phyloP scores from a whole-genome alignment of 345 rosid species.

The Ceriops zippeliana region DNA sequence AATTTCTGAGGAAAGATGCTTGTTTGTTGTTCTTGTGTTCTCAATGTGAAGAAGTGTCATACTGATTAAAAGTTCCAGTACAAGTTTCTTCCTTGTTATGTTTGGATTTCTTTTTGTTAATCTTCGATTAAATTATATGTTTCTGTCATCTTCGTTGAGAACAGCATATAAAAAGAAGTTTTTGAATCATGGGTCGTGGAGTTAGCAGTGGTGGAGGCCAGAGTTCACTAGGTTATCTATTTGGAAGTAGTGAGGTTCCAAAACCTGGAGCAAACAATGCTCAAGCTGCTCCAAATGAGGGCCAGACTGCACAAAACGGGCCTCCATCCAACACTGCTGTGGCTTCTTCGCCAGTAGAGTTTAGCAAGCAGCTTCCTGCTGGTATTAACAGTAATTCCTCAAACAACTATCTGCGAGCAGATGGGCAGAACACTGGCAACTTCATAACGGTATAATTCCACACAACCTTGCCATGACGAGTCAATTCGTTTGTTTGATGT shows the following conservation, averaged over 20 bases:
- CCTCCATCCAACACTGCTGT: slow-evolving; percentile 42
- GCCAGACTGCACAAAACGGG: slow-evolving; percentile 19
- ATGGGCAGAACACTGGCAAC: slow-evolving; percentile 83
- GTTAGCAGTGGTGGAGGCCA: slow-evolving; percentile 80
- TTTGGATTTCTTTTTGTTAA: too few relatives aligned
- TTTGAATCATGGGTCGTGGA: slow-evolving; percentile 65
- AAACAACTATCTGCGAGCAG: slow-evolving; percentile 72
- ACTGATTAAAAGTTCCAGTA: too few relatives aligned
- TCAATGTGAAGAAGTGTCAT: too few relatives aligned
- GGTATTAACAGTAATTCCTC: slow-evolving; percentile 55
- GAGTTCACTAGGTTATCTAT: slow-evolving; percentile 81
- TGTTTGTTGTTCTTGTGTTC: too few relatives aligned
- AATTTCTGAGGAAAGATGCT: too few relatives aligned
- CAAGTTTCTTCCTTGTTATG: too few relatives aligned
- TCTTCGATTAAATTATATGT: too few relatives aligned
- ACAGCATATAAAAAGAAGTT: too few relatives aligned
- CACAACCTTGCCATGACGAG: neutral
- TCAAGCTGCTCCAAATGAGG: slow-evolving; percentile 35
- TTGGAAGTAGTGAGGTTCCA: slow-evolving; percentile 71
- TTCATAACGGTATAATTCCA: slow-evolving; percentile 57
- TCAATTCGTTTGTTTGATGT: neutral
- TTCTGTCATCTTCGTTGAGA: too few relatives aligned
- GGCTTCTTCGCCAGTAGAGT: slow-evolving; percentile 42
- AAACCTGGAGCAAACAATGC: slow-evolving; percentile 40
- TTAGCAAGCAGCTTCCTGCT: slow-evolving; percentile 57